Base-by-base conservation (phyloP, 495 filamentous ascomycete species). In the Talaromyces stipitatus region DNA sequence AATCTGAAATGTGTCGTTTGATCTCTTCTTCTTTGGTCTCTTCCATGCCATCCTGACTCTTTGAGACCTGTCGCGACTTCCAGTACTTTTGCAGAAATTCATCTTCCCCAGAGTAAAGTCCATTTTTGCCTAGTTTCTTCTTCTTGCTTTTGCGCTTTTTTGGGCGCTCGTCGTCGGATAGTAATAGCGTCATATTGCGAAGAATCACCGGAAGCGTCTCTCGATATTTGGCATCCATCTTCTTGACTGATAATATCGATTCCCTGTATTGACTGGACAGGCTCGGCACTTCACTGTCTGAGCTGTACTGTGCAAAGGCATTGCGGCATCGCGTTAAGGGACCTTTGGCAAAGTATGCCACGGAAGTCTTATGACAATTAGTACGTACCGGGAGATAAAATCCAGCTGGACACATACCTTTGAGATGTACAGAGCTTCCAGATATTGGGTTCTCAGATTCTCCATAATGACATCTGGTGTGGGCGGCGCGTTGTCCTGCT, bases 281-380 rank as follows among this genome's bases (percentile, higher is more conserved):
- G 47, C 88, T 79, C 12, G 66, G 53, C 12, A 51, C 57, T 47
- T 33, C 60, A n/a, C 60, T 62, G 23, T 61, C 74, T 65, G 66
- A 74, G 14, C 81, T 76, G 24, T 82, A 74, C 24, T 81, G 69
- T 61, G 87, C 82, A 59, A 95, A 90, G 30, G 84, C 82, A 48
- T 85, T 86, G 54, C 94, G 81, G 20, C 89, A 90, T 63, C 91
- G 82, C n/a, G 95, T 88, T 20, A 97, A 77, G 3, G 94, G 91
- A 1, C 94, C 94, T 76, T 98, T 98, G 18, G 92, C 89, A 75
- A 97, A 98, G 68, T 96, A 98, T 60, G 92, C 95, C 62, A 97
- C 72, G 11, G 94, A 94, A 22, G 90, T 87, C 85, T 91, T 38
- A 16, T 27, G 3, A 50, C 2, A 26, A 16, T n/a, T 45, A 33